phyloP scores from a whole-genome alignment of 75 land plant species.

The Sequoiadendron giganteum region DNA sequence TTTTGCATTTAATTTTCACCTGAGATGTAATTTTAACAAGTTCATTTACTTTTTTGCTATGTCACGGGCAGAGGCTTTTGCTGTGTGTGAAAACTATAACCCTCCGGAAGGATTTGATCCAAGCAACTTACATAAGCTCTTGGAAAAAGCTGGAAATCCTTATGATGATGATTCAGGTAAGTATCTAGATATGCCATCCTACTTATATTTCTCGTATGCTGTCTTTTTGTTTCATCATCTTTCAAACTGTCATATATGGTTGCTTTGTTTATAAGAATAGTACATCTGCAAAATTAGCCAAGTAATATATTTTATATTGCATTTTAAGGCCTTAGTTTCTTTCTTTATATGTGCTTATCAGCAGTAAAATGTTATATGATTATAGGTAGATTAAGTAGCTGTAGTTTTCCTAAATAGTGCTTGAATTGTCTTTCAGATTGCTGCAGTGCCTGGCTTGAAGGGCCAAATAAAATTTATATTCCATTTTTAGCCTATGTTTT shows the following conservation, averaged over 20 bases:
- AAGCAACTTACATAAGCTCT: slow-evolving; percentile 72
- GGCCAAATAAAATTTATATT: slow-evolving; percentile 90
- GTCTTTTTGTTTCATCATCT: neutral
- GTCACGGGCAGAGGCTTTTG: slow-evolving; percentile 83
- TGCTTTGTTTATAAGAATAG: neutral
- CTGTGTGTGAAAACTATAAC: slow-evolving; percentile 88
- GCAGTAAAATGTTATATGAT: neutral
- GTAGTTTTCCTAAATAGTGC: neutral
- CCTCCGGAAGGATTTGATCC: slow-evolving; percentile 94
- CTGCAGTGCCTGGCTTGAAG: slow-evolving; percentile 96
- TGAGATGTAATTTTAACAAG: neutral
- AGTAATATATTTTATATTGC: neutral
- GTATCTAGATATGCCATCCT: neutral
- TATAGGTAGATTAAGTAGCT: neutral
- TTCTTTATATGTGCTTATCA: neutral
- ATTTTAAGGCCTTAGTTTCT: neutral
- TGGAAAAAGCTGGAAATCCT: slow-evolving; percentile 82
- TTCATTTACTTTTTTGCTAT: neutral
- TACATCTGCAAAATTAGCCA: neutral
- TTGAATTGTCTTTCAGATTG: slow-evolving; percentile 60
- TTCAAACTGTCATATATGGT: neutral
- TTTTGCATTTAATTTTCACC: neutral
- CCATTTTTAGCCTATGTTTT: slow-evolving; percentile 98
- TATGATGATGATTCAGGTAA: slow-evolving; percentile 43
- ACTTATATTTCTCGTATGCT: neutral